Conservation (phyloP, 129 eudicot genomes). For the Dittrichia graveolens region DNA sequence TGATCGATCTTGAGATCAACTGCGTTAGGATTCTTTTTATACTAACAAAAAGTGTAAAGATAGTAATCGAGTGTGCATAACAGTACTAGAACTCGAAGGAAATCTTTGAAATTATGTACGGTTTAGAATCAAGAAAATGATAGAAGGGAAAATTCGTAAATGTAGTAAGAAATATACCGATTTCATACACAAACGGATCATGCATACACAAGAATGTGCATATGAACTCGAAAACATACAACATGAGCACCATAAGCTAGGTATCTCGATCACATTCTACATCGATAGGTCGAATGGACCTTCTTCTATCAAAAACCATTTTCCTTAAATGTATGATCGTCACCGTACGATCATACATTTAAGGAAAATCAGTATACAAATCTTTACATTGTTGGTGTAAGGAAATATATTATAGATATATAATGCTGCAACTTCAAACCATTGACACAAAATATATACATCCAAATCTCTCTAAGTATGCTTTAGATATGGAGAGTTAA, state of each 20-base stretch:
- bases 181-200: constrained; percentile 8
- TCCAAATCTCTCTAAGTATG: neutral
- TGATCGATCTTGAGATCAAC: neutral
- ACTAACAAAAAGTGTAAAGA: too few species aligned
- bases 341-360: constrained; percentile 14
- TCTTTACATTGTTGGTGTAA: neutral
- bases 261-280: neutral
- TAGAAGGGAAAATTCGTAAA: neutral
- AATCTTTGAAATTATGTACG: too few species aligned
- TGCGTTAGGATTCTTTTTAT: too few species aligned
- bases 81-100: too few species aligned
- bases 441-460: constrained; percentile 29
- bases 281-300: constrained; percentile 13
- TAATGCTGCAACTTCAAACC: constrained; percentile 17
- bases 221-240: neutral
- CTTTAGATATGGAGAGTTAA: constrained; percentile 24
- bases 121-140: neutral
- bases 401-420: neutral
- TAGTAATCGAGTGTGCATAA: too few species aligned
- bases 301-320: constrained; percentile 11
- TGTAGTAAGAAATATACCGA: neutral
- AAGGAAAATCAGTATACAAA: constrained; percentile 11
- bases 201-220: constrained; percentile 13
- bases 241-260: neutral
- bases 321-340: constrained; percentile 24